These are phyloP conservation scores for Amoeboaphelidium protococcarum DNA, from an alignment of 371 early-diverging fungal genomes.

Conservation along the genomic window DNA sequence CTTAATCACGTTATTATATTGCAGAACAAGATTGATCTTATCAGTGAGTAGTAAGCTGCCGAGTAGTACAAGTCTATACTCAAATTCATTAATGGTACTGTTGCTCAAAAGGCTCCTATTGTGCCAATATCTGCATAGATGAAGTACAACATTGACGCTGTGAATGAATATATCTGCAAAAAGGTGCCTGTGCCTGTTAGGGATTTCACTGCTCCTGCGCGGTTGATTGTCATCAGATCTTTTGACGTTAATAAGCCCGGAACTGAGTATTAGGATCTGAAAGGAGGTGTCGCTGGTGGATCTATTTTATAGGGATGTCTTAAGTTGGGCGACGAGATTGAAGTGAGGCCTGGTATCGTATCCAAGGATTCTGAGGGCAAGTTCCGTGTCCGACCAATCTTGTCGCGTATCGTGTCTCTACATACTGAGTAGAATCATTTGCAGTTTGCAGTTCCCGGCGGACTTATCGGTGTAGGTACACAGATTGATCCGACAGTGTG, in stretches of 20 bases:
- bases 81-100: conserved; percentile 82
- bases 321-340: conserved; percentile 84
- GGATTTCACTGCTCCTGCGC: conserved; percentile 71
- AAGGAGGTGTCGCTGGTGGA: conserved; percentile 99
- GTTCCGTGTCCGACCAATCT: conserved; percentile 71
- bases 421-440: conserved; percentile 83
- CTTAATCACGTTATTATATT: conserved; percentile 92
- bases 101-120: conserved; percentile 90
- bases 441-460: conserved; percentile 97
- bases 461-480: conserved; percentile 99
- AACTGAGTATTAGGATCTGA: conserved; percentile 72
- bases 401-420: conserved; percentile 74
- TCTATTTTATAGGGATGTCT: conserved; percentile 89
- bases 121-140: conserved; percentile 98
- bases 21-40: conserved; percentile 99
- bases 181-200: conserved; percentile 91
- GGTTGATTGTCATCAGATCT: conserved; percentile 95
- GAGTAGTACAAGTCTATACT: conserved; percentile 89
- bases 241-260: conserved; percentile 99
- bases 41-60: conserved; percentile 79
- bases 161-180: conserved; percentile 97
- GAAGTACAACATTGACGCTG: conserved; percentile 97
- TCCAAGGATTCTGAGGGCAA: conserved; percentile 71
- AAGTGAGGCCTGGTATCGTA: conserved; percentile 97
- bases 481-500: conserved; percentile 95